These are phyloP conservation scores for Pleurotus sapidus DNA, from an alignment of 768 basidiomycete genomes.

Conservation along the genomic window DNA sequence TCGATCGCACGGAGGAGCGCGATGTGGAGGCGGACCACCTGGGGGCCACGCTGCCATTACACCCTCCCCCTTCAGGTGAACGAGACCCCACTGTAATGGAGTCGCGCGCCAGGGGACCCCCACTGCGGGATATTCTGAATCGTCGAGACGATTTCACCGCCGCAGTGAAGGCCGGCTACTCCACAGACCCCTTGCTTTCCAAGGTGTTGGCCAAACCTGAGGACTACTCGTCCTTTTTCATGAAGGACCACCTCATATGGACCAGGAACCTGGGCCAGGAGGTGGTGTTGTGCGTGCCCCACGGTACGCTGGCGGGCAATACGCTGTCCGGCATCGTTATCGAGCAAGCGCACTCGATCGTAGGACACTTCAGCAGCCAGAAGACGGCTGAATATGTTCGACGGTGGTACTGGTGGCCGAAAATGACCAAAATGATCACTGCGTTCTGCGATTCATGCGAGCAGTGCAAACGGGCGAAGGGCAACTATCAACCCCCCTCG, in stretches of 20 bases:
- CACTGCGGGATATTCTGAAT: not conserved
- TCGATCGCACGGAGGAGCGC: not conserved
- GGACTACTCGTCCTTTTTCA: not conserved
- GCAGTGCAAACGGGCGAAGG: constrained; percentile 22
- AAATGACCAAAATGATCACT: constrained; percentile 15
- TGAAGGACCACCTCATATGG: not conserved
- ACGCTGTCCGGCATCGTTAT: not conserved
- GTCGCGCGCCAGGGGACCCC: not conserved
- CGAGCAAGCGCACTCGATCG: constrained; percentile 7
- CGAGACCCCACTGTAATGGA: no score
- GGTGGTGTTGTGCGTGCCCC: not conserved
- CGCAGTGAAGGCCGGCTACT: no score
- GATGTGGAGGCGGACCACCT: no score
- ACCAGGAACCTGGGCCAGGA: not conserved
- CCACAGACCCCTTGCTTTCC: not conserved
- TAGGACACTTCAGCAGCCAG: not conserved
- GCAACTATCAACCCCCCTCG: constrained; percentile 9
- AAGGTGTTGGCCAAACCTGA: not conserved
- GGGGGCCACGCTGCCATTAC: no score
- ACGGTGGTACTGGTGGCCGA: constrained; percentile 26
- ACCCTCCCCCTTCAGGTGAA: no score
- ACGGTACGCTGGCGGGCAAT: not conserved
- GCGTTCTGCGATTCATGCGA: constrained; percentile 20
- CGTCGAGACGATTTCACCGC: no score
- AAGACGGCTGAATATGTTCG: constrained; percentile 15